These are phyloP conservation scores for Tricholoma sp. DNA, from an alignment of 768 basidiomycete genomes.

Conservation along the genomic window DNA sequence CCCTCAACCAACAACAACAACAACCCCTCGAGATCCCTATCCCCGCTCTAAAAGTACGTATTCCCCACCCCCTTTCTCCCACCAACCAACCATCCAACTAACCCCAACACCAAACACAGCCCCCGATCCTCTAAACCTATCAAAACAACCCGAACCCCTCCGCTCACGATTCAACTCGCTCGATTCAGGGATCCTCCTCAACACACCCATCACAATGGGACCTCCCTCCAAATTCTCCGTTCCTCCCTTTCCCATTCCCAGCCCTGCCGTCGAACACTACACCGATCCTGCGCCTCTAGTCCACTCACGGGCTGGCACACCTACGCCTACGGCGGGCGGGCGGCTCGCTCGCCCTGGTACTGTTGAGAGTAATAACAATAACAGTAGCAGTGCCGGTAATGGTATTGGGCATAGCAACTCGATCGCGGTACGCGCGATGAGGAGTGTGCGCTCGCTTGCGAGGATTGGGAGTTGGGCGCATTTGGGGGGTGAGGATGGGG, in stretches of 20 bases:
- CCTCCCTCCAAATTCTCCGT: conserved; percentile 10
- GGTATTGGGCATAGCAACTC: conserved; percentile 24
- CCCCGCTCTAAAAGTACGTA: conserved; percentile 37
- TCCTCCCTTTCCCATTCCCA: neutral
- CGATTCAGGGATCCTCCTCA: conserved; percentile 33
- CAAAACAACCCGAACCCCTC: conserved; percentile 22
- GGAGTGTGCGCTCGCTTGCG: conserved; percentile 67
- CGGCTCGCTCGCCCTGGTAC: conserved; percentile 33
- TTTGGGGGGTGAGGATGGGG: conserved; percentile 32
- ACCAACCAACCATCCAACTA: too few species aligned
- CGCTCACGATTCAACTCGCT: conserved; percentile 66
- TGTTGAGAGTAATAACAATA: conserved; percentile 4
- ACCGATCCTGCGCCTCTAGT: conserved; percentile 15
- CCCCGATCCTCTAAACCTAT: conserved; percentile 37
- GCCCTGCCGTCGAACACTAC: conserved; percentile 9
- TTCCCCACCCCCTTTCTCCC: neutral
- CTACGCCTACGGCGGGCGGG: conserved; percentile 27
- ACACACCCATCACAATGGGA: conserved; percentile 24
- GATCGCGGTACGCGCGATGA: conserved; percentile 75
- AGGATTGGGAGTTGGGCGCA: conserved; percentile 71
- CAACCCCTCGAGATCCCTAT: conserved; percentile 16
- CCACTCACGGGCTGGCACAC: conserved; percentile 31
- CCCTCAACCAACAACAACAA: conserved; percentile 18
- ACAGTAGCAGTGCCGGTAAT: conserved; percentile 28
- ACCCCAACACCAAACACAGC: conserved; percentile 24